These are phyloP conservation scores for Saccharum hybrid DNA, from an alignment of 202 grass and related monocot species.

Conservation along the genomic window DNA sequence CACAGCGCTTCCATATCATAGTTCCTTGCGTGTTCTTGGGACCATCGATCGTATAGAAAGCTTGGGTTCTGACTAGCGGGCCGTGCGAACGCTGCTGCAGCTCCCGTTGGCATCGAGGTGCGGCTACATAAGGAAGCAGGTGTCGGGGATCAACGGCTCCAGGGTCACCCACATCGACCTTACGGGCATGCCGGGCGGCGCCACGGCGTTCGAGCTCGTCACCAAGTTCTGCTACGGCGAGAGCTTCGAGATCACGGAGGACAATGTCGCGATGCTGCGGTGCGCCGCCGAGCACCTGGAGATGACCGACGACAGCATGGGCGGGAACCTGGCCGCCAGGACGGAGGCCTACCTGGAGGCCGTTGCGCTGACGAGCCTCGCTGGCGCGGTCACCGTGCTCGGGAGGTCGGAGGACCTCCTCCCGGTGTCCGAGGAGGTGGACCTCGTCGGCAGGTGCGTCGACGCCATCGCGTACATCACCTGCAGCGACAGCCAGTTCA, in stretches of 20 bases:
- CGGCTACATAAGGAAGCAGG: slow-evolving; percentile 70
- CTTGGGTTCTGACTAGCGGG: background rate
- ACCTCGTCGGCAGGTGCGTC: slow-evolving; percentile 63
- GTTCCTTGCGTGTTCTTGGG: background rate
- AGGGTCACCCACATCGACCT: slow-evolving; percentile 55
- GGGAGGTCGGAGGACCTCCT: slow-evolving; percentile 70
- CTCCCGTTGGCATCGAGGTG: slow-evolving; percentile 64
- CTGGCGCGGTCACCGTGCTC: slow-evolving; percentile 70
- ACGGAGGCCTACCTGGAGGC: slow-evolving; percentile 70
- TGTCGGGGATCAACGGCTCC: slow-evolving; percentile 39
- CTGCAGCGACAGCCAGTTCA: slow-evolving; percentile 50
- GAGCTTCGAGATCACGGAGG: slow-evolving; percentile 68
- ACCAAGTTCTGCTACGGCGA: slow-evolving; percentile 82
- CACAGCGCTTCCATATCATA: background rate
- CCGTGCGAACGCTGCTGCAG: slow-evolving; percentile 33
- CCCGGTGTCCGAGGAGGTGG: slow-evolving; percentile 69
- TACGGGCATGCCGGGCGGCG: slow-evolving; percentile 63
- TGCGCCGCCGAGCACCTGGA: slow-evolving; percentile 84
- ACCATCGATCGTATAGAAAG: background rate
- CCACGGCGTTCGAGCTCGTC: slow-evolving; percentile 70
- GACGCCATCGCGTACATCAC: slow-evolving; percentile 70
- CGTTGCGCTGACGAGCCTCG: slow-evolving; percentile 69
- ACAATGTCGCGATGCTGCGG: slow-evolving; percentile 77
- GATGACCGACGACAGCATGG: slow-evolving; percentile 70
- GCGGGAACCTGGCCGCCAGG: slow-evolving; percentile 52